A percentile compares a stretch with the other conserved stretches of the same genome.
Conservation (phyloP, 2,329 filamentous ascomycete genomes). For the Pseudogymnoascus pannorum region DNA sequence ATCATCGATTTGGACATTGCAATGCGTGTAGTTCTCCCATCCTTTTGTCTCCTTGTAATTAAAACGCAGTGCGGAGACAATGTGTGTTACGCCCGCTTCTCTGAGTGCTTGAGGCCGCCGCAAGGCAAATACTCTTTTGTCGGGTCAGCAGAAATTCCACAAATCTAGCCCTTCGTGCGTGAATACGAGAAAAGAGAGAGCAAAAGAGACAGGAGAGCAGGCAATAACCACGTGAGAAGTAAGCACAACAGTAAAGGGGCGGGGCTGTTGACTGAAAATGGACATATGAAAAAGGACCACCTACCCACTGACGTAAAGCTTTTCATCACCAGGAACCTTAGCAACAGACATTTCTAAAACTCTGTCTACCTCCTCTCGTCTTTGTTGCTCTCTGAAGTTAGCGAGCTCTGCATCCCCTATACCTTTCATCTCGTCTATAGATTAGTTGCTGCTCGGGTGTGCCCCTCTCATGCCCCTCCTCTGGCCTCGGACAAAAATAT, state of each 20-base stretch:
- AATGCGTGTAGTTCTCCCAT: constrained; percentile 58
- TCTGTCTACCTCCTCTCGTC: neutral
- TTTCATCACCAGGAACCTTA: constrained; percentile 59
- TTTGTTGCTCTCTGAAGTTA: neutral
- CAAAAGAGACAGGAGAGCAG: neutral
- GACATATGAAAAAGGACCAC: constrained; percentile 21
- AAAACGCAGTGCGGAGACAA: constrained; percentile 73
- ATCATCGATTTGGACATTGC: constrained; percentile 82
- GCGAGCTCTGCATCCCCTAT: neutral
- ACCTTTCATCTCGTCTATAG: neutral
- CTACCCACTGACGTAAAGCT: constrained; percentile 76
- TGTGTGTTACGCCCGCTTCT: constrained; percentile 74
- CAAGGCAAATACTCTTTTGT: constrained; percentile 66
- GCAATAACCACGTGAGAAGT: neutral
- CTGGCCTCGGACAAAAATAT: constrained; percentile 1
- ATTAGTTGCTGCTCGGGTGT: neutral
- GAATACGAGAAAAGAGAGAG: neutral
- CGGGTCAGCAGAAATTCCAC: neutral
- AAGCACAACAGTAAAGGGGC: neutral
- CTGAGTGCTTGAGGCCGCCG: constrained; percentile 62
- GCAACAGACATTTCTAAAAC: constrained; percentile 51
- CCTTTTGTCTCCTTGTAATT: constrained; percentile 46
- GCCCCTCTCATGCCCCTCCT: constrained; percentile 6
- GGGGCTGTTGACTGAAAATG: constrained; percentile 1
- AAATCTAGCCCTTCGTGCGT: neutral